Conservation (phyloP, 768 basidiomycete species). For the Lepiota subincarnata region DNA sequence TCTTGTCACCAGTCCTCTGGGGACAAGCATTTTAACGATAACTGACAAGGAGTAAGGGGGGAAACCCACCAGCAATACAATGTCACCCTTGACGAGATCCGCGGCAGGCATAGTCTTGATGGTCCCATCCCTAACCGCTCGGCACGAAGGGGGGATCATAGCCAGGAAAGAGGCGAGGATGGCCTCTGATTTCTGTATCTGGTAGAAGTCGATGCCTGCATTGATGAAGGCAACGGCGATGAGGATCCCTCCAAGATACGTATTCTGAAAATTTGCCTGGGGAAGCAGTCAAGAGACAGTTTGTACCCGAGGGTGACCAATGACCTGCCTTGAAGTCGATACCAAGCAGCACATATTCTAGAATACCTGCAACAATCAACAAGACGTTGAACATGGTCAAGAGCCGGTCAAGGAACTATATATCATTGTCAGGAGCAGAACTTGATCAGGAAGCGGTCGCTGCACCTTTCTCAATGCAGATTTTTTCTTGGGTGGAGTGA, state of each 20-base stretch:
- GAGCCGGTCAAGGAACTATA: conserved; percentile 60
- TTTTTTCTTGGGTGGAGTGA: conserved; percentile 66
- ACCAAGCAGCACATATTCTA: conserved; percentile 63
- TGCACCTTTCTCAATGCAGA: conserved; percentile 59
- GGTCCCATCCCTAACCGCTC: conserved; percentile 54
- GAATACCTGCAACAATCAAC: conserved; percentile 59
- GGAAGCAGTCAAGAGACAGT: conserved; percentile 14
- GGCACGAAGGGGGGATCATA: conserved; percentile 69
- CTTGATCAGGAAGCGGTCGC: not conserved
- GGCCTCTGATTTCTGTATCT: conserved; percentile 71
- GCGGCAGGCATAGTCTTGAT: conserved; percentile 55
- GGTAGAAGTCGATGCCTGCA: conserved; percentile 67
- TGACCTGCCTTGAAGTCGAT: conserved; percentile 50
- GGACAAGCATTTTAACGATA: not conserved
- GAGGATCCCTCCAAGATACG: conserved; percentile 67
- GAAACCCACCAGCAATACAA: conserved; percentile 52
- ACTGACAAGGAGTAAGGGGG: not conserved
- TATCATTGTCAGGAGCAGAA: conserved; percentile 5
- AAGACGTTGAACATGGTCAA: conserved; percentile 65
- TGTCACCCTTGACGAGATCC: conserved; percentile 61
- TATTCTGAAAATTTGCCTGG: conserved; percentile 58
- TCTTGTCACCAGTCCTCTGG: conserved; percentile 67
- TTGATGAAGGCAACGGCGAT: conserved; percentile 67
- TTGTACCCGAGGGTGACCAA: not conserved
- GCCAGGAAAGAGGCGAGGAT: conserved; percentile 70